Base-by-base conservation (phyloP, 2,329 filamentous ascomycete species). In the Penicillium carneum region DNA sequence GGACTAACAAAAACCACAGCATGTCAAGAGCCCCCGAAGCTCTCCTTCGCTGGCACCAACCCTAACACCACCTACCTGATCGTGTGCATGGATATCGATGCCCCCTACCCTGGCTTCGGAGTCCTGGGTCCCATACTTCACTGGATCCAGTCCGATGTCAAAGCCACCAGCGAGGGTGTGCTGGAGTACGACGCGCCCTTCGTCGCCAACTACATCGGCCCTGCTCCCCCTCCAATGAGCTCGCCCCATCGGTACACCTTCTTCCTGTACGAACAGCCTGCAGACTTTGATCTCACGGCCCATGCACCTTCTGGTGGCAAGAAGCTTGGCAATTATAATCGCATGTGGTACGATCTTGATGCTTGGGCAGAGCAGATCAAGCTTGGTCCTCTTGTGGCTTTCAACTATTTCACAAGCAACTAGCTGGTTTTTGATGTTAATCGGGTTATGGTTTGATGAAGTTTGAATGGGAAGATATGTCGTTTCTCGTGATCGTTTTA, bases 241-340 rank as follows among this genome's bases (percentile, higher is more conserved):
- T 64, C 73, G 8, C 80, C 83, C 10, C 83, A 85, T 70, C 80
- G 83, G 0, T 85, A 85, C 65, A 58, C 77, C 4, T 84, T 84
- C 66, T 76, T 83, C 60, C 67, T 84, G 23, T 84, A 80, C 61
- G 79, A 83, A 63, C 80, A 84, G 69, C 82, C 82, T 0, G 69
- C 59, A 29, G 74, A 65, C 1, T 79, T 83, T 46, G 72, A 78
- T 18, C 66, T 54, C 6, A 68, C 64, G 52, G 71, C 67, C 29
- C 72, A 77, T 63, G 74, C 73, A 23, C 75, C 79, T 46, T 62
- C 74, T 8, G 69, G 70, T 23, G 79, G 76, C 0, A 72, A 78
- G 58, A 68, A 72, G 0, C n/a, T 83, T 50, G 66, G 77, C 0
- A 73, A 71, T 26, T 66, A 62, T 72, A 41, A 56, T 18, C 75